phyloP scores from a whole-genome alignment of 768 basidiomycete species.

The Hypholoma sublateritium region DNA sequence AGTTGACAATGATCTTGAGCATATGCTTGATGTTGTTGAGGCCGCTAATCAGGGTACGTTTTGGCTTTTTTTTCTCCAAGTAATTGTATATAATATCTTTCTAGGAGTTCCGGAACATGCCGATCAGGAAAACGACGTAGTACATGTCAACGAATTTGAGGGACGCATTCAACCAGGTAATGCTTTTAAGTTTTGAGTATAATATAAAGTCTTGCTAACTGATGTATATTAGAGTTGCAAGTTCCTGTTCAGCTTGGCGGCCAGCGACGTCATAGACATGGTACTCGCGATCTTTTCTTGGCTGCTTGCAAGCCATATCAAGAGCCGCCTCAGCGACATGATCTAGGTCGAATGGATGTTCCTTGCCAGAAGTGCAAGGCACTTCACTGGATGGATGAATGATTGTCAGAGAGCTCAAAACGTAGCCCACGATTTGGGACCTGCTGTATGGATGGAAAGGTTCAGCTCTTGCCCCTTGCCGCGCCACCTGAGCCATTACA shows the following conservation, averaged over 20 bases:
- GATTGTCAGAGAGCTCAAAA: slow-evolving; percentile 10
- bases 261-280: no score
- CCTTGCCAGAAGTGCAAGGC: slow-evolving; percentile 32
- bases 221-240: no score
- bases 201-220: no score
- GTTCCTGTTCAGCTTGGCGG: no score
- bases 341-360: slow-evolving; percentile 36
- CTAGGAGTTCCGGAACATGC: no score
- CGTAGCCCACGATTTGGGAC: slow-evolving; percentile 25
- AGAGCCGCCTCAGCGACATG: slow-evolving; percentile 20
- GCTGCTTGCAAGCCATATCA: slow-evolving; percentile 15
- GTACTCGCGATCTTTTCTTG: slow-evolving; percentile 6
- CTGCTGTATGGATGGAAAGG: slow-evolving; percentile 37
- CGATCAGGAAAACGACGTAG: no score
- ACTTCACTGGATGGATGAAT: slow-evolving; percentile 35
- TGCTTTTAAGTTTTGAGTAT: no score
- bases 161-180: no score
- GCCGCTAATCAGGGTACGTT: no score
- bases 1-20: no score
- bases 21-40: no score
- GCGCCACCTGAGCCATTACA: slow-evolving; percentile 24
- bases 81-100: background rate
- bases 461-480: slow-evolving; percentile 23
- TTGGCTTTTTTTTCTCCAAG: background rate
- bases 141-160: no score